Conservation (phyloP, 306 rosid genomes). For the Vicia villosa region DNA sequence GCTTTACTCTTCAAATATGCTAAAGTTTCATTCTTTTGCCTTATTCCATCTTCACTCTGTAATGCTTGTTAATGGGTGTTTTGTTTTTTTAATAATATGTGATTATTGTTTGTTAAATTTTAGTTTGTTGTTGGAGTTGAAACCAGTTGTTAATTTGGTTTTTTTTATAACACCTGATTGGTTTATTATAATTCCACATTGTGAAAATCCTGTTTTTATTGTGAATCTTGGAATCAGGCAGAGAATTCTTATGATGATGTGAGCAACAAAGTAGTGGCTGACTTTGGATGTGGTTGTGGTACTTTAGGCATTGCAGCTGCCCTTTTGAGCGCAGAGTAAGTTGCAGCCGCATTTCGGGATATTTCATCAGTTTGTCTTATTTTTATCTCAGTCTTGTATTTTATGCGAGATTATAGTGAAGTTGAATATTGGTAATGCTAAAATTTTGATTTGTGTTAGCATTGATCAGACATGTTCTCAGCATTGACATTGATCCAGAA, state of each 20-base stretch:
- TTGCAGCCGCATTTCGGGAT: slow-evolving; percentile 23
- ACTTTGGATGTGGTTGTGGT: slow-evolving; percentile 96
- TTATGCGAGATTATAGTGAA: no score
- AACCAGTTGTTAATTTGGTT: no score
- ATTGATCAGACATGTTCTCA: slow-evolving; percentile 75
- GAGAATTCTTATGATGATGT: slow-evolving; percentile 93
- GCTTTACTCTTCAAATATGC: slow-evolving; percentile 5
- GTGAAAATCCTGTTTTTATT: slow-evolving; percentile 34
- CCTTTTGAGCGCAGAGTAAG: slow-evolving; percentile 86
- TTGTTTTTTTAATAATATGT: no score
- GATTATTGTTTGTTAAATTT: no score
- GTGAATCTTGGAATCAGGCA: slow-evolving; percentile 56
- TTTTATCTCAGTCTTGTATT: background rate
- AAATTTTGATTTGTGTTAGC: slow-evolving; percentile 44
- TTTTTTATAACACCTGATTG: no score
- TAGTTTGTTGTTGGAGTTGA: no score
- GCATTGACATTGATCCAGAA: slow-evolving; percentile 85
- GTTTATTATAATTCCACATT: slow-evolving; percentile 23
- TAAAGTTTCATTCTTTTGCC: slow-evolving; percentile 37
- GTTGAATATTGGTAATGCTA: no score
- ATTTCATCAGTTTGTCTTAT: slow-evolving; percentile 10
- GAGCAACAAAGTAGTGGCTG: slow-evolving; percentile 83
- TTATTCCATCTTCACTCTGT: background rate
- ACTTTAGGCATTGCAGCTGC: slow-evolving; percentile 89
- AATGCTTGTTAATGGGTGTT: no score